Base-by-base conservation (phyloP, 441 rosid genomes). In the Gossypium trilobum region DNA sequence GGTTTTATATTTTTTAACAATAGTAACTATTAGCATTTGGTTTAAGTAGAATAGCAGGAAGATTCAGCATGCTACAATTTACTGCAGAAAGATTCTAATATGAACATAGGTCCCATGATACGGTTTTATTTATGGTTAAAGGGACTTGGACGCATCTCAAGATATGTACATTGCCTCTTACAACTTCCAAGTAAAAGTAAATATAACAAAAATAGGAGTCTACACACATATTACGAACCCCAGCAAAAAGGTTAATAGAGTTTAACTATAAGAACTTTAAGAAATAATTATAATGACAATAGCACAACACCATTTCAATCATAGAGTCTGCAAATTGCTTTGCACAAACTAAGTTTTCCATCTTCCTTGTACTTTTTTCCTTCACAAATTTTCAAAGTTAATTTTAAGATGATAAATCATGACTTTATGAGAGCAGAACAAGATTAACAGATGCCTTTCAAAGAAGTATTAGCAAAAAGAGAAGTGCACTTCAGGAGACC, bases 61-160 rank as follows among this genome's bases (percentile, higher is more conserved):
- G 55, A 65, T 65, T 65, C 33, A 65, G 33, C 70, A 22, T 20
- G 14, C 70, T 22, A 20, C 52, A 65, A 42, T 44, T 65, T 65
- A 44, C 70, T 0, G 55, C 55, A 65, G 33, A 65, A 63, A 42
- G 19, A 2, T 20, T 64, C 29, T 42, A 42, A 39, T 64, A 64
- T 39, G 2, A 64, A 64, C 31, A 64, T 19, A 20, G 68, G 14
- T 36, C 13, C 48, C 51, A 63, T 17, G 51, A 60, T 33, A 61
- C 48, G 0, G 22, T 61, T 31, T 31, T 31, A 61, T 62, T 62
- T n/a, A 62, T 62, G 25, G 51, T 3, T 20, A 17, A 36, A 61
- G 23, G n/a, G 46, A 9, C 27, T 27, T 9, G 68, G 8, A 62
- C 2, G 23, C 33, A 42, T 20, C 31, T 64, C 69, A 64, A 42